A percentile compares a stretch with the other conserved stretches of the same genome.
Evolutionary conservation across 257 asterid species (phyloP).

Genomic region (Penstemon davidsonii): DNA sequence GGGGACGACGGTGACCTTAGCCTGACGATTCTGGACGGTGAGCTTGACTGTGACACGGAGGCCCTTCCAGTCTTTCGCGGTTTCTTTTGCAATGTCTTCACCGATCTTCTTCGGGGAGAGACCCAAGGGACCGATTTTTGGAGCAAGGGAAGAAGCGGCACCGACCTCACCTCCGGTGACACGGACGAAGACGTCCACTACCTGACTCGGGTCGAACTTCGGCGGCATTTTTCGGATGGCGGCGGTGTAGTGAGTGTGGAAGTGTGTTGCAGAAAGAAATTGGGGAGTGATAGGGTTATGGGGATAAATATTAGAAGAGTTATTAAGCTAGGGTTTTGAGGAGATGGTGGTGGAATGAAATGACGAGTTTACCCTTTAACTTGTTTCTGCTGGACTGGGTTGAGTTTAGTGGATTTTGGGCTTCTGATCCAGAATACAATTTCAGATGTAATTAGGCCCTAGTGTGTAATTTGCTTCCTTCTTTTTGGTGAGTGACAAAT

Average conservation of each 20-base stretch:
- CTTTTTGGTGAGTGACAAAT: too few species aligned
- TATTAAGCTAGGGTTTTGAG: too few species aligned
- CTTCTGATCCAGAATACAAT: too few species aligned
- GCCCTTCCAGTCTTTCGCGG: conserved; percentile 38
- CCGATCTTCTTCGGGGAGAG: conserved; percentile 33
- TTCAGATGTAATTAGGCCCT: too few species aligned
- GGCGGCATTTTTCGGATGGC: conserved; percentile 32
- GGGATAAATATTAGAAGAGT: too few species aligned
- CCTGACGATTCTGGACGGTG: conserved; percentile 30
- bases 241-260: background rate
- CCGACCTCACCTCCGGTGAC: conserved; percentile 41
- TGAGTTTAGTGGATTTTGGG: too few species aligned
- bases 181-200: conserved; percentile 34
- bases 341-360: too few species aligned
- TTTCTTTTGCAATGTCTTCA: conserved; percentile 33
- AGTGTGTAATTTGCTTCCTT: too few species aligned
- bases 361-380: too few species aligned
- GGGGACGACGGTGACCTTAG: conserved; percentile 32
- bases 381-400: too few species aligned
- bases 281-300: too few species aligned
- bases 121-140: conserved; percentile 32
- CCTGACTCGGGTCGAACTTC: conserved; percentile 35
- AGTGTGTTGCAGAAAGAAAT: too few species aligned
- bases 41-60: conserved; percentile 34
- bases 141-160: conserved; percentile 35